These are phyloP conservation scores for Acacia confusa DNA, from an alignment of 306 rosid species.

Conservation along the genomic window DNA sequence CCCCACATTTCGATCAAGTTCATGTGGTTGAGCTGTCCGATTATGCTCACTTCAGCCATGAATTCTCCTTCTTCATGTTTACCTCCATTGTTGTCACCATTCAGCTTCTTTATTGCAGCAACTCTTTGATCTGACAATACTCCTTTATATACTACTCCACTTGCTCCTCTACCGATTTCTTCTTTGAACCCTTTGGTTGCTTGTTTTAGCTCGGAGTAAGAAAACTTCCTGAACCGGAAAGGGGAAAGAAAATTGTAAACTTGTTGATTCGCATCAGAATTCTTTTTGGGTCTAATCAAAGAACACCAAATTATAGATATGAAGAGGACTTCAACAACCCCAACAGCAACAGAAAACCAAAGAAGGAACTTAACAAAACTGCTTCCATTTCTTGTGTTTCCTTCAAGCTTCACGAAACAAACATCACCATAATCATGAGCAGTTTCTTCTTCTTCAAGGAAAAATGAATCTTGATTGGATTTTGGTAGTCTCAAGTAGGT, in stretches of 20 bases:
- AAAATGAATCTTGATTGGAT: neutral
- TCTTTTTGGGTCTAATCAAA: conserved; percentile 6
- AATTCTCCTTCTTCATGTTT: neutral
- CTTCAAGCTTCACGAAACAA: neutral
- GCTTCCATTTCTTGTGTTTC: neutral
- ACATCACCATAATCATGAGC: neutral
- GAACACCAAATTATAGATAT: conserved; percentile 1
- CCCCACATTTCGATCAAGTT: conserved; percentile 4
- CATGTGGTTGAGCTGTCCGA: neutral
- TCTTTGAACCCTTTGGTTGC: neutral
- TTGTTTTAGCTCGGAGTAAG: neutral
- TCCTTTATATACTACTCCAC: neutral
- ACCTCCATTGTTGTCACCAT: neutral
- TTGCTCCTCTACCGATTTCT: neutral
- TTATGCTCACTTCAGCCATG: neutral
- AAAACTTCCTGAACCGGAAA: neutral
- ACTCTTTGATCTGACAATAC: neutral
- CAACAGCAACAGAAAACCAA: neutral
- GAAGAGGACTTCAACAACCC: conserved; percentile 6
- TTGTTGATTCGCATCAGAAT: conserved; percentile 14
- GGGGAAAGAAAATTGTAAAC: neutral
- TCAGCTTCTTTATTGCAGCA: neutral
- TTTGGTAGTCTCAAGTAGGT: neutral
- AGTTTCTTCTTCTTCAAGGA: neutral
- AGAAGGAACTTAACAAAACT: neutral